These are phyloP conservation scores for Patellifolia procumbens DNA, from an alignment of 179 eudicot species.

Conservation along the genomic window DNA sequence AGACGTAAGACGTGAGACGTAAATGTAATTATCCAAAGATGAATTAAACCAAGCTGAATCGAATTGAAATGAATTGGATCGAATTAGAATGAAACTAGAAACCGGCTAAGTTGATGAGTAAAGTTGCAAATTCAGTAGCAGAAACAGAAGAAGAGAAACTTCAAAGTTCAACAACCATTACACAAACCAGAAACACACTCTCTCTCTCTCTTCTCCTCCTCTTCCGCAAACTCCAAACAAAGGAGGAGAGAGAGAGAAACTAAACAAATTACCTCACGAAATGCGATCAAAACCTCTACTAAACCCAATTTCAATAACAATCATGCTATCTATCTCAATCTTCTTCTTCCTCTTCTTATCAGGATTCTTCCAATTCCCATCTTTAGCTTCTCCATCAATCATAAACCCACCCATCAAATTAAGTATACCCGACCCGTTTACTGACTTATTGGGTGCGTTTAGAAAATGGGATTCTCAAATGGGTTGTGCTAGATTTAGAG, in stretches of 20 bases:
- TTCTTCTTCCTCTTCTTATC: constrained; percentile 55
- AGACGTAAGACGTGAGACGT: no score
- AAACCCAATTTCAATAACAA: constrained; percentile 43
- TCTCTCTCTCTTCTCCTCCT: constrained; percentile 12
- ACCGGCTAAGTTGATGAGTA: no score
- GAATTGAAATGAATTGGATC: no score
- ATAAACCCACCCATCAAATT: constrained; percentile 27
- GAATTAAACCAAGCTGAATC: no score
- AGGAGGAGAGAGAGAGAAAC: constrained; percentile 9
- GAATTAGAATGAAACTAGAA: no score
- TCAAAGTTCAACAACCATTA: neutral
- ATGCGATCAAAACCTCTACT: constrained; percentile 46
- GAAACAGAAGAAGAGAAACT: neutral
- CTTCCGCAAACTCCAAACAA: neutral
- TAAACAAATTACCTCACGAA: neutral
- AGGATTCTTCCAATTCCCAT: constrained; percentile 56
- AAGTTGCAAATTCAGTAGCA: neutral
- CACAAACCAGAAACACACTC: neutral
- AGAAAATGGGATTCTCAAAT: constrained; percentile 67
- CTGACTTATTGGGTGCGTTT: constrained; percentile 50
- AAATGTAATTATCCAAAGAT: no score
- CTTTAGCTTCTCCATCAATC: constrained; percentile 45
- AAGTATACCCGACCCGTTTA: constrained; percentile 54
- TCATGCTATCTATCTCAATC: constrained; percentile 47
- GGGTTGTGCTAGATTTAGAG: constrained; percentile 70